Conservation (phyloP, 495 filamentous ascomycete species). For the Talaromyces proteolyticus region DNA sequence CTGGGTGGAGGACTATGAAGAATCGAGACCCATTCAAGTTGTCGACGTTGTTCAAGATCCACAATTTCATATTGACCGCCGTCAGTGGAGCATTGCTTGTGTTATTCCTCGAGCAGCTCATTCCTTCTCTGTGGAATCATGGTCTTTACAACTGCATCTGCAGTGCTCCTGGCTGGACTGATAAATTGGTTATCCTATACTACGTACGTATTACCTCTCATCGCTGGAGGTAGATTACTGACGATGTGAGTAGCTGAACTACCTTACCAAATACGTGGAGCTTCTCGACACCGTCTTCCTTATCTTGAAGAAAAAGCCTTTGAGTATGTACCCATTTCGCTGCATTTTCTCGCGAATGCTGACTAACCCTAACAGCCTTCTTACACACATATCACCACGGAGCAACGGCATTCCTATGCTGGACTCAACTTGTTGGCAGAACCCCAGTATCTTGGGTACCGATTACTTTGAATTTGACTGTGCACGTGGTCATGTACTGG, state of each 20-base stretch:
- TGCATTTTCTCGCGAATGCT: slow-evolving; percentile 6
- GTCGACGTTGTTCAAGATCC: slow-evolving; percentile 64
- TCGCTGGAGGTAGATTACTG: slow-evolving; percentile 9
- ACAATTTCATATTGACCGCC: slow-evolving; percentile 74
- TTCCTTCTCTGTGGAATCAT: slow-evolving; percentile 59
- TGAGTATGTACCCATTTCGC: slow-evolving; percentile 48
- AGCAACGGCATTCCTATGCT: slow-evolving; percentile 65
- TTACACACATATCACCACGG: slow-evolving; percentile 73
- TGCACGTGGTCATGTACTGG: slow-evolving; percentile 67
- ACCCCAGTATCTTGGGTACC: slow-evolving; percentile 65
- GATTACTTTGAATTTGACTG: slow-evolving; percentile 61
- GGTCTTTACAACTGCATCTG: slow-evolving; percentile 74
- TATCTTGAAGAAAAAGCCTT: slow-evolving; percentile 67
- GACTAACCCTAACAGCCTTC: slow-evolving; percentile 47
- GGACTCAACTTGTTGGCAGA: slow-evolving; percentile 62
- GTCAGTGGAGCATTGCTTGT: slow-evolving; percentile 62
- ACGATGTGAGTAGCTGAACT: slow-evolving; percentile 51
- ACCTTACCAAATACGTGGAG: slow-evolving; percentile 68
- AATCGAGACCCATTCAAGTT: slow-evolving; percentile 62
- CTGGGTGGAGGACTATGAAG: slow-evolving; percentile 69
- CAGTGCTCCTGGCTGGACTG: slow-evolving; percentile 63
- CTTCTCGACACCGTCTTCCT: slow-evolving; percentile 66
- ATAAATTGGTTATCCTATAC: slow-evolving; percentile 61
- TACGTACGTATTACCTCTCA: slow-evolving; percentile 46
- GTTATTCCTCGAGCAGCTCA: slow-evolving; percentile 68